These are phyloP conservation scores for Penicillium soppii DNA, from an alignment of 495 filamentous ascomycete species.

Conservation along the genomic window DNA sequence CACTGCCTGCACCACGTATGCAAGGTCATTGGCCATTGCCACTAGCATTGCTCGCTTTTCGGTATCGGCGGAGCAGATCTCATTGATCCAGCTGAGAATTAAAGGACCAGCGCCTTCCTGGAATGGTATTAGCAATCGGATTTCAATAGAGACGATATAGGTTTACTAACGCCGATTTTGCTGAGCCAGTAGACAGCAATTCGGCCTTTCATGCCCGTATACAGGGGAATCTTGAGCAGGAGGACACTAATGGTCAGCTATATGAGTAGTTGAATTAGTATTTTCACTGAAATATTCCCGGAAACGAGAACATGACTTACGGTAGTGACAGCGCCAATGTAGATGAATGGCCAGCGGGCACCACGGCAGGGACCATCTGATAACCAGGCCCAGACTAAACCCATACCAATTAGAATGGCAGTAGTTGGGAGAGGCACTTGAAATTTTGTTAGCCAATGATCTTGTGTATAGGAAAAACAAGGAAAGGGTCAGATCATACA, in stretches of 20 bases:
- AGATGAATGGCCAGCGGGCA: conserved; percentile 37
- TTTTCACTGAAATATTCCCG: no score
- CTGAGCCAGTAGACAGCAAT: conserved; percentile 30
- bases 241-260: conserved; percentile 30
- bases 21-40: conserved; percentile 24
- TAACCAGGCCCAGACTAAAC: conserved; percentile 34
- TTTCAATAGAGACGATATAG: no score
- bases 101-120: conserved; percentile 24
- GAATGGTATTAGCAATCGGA: neutral
- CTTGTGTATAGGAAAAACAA: no score
- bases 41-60: conserved; percentile 26
- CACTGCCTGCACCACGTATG: conserved; percentile 28
- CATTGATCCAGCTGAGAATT: conserved; percentile 29
- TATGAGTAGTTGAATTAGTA: neutral
- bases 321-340: conserved; percentile 30
- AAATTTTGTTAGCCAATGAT: neutral
- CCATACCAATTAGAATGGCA: conserved; percentile 32
- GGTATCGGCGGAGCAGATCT: conserved; percentile 28
- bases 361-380: conserved; percentile 35
- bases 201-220: conserved; percentile 28
- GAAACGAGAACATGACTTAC: no score
- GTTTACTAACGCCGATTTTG: conserved; percentile 19
- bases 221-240: conserved; percentile 35
- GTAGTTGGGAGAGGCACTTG: conserved; percentile 21
- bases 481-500: no score